Conservation (phyloP, 2,329 filamentous ascomycete species). For the Amauroascus verrucosus region DNA sequence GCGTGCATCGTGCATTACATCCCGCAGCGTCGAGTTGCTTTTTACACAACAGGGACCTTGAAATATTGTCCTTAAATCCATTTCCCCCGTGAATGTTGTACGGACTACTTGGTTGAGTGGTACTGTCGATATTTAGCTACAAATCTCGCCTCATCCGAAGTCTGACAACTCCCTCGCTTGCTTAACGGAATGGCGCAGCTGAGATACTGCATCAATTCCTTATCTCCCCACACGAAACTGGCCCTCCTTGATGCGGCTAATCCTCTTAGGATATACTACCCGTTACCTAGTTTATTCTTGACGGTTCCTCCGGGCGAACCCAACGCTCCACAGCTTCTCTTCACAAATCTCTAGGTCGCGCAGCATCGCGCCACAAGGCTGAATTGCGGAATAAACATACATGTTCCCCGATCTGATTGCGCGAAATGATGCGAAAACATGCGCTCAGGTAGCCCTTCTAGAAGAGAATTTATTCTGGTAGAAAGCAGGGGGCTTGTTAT, state of each 20-base stretch:
- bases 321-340: not conserved
- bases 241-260: not conserved
- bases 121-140: not conserved
- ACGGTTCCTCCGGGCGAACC: not conserved
- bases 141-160: not conserved
- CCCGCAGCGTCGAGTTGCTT: not conserved
- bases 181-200: not conserved
- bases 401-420: not conserved
- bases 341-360: not conserved
- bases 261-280: not conserved
- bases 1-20: not conserved
- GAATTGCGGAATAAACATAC: not conserved
- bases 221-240: not conserved
- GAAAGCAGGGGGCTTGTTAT: not conserved
- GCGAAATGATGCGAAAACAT: not conserved
- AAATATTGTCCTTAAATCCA: not conserved
- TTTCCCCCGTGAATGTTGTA: not conserved
- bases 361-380: not conserved
- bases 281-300: not conserved
- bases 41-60: not conserved
- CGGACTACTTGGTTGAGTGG: not conserved
- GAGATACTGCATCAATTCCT: not conserved
- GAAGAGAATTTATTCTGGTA: not conserved
- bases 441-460: not conserved
- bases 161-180: not conserved